Conservation (phyloP, 352 stramenopile genomes). For the Pythium folliculosum region DNA sequence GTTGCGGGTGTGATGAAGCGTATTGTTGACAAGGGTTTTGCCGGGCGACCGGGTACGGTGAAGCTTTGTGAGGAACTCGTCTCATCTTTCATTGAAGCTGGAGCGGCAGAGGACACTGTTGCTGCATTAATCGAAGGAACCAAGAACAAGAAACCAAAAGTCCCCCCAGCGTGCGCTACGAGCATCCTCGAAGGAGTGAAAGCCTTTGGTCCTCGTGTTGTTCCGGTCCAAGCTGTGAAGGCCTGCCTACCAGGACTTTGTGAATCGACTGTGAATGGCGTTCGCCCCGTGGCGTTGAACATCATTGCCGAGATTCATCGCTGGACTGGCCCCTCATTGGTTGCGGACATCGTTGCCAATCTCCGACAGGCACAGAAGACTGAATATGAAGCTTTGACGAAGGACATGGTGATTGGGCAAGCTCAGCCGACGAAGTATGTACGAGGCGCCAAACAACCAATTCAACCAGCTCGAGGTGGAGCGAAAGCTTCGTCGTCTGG, state of each 20-base stretch:
- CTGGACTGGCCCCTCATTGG: slow-evolving; percentile 71
- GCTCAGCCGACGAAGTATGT: slow-evolving; percentile 72
- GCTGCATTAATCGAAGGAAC: slow-evolving; percentile 76
- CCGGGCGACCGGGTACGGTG: slow-evolving; percentile 68
- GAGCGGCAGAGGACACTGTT: slow-evolving; percentile 76
- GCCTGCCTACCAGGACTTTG: slow-evolving; percentile 64
- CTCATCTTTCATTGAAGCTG: slow-evolving; percentile 68
- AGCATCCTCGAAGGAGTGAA: slow-evolving; percentile 74
- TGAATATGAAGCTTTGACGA: slow-evolving; percentile 77
- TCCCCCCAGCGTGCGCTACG: slow-evolving; percentile 69
- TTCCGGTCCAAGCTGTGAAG: slow-evolving; percentile 75
- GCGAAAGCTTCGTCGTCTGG: slow-evolving; percentile 13
- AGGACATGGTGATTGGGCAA: slow-evolving; percentile 70
- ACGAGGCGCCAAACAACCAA: slow-evolving; percentile 50
- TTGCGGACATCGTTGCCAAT: slow-evolving; percentile 81
- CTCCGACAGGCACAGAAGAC: slow-evolving; percentile 82
- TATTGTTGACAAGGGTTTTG: slow-evolving; percentile 84
- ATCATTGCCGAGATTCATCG: slow-evolving; percentile 82
- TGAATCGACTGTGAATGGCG: slow-evolving; percentile 82
- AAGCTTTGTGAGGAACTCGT: slow-evolving; percentile 84
- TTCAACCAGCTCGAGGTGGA: slow-evolving; percentile 13
- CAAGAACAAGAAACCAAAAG: slow-evolving; percentile 88
- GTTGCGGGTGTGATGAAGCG: slow-evolving; percentile 72
- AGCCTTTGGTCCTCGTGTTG: slow-evolving; percentile 73
- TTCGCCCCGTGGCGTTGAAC: slow-evolving; percentile 76